Evolutionary conservation across 306 rosid genomes (phyloP).

Genomic region (Pueraria montana): DNA sequence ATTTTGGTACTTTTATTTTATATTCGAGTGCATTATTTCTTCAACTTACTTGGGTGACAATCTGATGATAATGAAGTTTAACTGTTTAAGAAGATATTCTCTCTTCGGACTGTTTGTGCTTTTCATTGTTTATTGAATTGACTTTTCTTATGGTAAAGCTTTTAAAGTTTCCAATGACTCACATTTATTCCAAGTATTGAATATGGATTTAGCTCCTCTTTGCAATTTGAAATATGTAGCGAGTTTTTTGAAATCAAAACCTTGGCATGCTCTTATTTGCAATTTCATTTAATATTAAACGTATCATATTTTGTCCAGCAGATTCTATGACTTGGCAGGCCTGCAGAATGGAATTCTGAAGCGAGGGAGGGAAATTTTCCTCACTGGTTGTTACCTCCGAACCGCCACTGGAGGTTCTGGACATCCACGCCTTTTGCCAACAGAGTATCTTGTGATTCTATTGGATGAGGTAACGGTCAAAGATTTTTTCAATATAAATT

Average conservation of each 20-base stretch:
- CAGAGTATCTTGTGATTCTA: slow-evolving; percentile 84
- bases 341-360: slow-evolving; percentile 75
- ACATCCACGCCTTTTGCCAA: slow-evolving; percentile 83
- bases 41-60: slow-evolving; percentile 12
- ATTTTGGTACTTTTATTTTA: slow-evolving; percentile 13
- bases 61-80: slow-evolving; percentile 10
- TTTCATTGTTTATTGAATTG: not conserved
- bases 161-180: slow-evolving; percentile 1
- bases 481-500: slow-evolving; percentile 8
- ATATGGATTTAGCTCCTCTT: not conserved
- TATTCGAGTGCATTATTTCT: slow-evolving; percentile 13
- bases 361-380: slow-evolving; percentile 86
- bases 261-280: slow-evolving; percentile 27
- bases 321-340: slow-evolving; percentile 78
- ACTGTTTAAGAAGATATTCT: slow-evolving; percentile 16
- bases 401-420: slow-evolving; percentile 72
- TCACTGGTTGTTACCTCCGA: slow-evolving; percentile 97
- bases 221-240: not conserved
- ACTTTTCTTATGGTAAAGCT: slow-evolving; percentile 27
- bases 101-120: slow-evolving; percentile 24
- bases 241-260: slow-evolving; percentile 16
- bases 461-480: slow-evolving; percentile 77
- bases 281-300: slow-evolving; percentile 38
- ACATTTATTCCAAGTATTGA: not conserved
- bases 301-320: slow-evolving; percentile 47